A percentile compares a stretch with the other conserved stretches of the same genome.
These are phyloP conservation scores for Nephelium lappaceum DNA, from an alignment of 345 rosid species.

Conservation along the genomic window DNA sequence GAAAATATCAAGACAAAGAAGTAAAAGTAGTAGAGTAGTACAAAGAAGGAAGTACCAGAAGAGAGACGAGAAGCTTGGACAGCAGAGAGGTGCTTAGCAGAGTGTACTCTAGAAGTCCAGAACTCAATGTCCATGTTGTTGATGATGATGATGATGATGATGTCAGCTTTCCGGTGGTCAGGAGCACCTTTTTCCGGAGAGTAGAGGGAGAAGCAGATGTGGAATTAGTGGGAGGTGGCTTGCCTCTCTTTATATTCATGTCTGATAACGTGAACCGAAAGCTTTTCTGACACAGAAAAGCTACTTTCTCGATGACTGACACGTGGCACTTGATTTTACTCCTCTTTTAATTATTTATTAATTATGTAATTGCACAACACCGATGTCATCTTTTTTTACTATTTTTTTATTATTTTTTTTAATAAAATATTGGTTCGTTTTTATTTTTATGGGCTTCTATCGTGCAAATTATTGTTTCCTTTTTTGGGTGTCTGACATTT, in stretches of 20 bases:
- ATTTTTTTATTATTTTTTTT: neutral
- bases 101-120: constrained; percentile 43
- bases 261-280: constrained; percentile 9
- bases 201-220: neutral
- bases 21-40: neutral
- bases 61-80: constrained; percentile 33
- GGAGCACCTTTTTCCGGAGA: constrained; percentile 1
- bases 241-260: neutral
- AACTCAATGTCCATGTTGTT: constrained; percentile 49
- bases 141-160: neutral
- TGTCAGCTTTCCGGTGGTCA: neutral
- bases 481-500: no score
- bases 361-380: neutral
- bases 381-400: neutral
- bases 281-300: constrained; percentile 23
- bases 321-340: constrained; percentile 24
- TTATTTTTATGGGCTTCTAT: no score
- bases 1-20: neutral
- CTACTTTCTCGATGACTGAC: constrained; percentile 24
- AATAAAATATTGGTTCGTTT: neutral
- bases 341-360: neutral
- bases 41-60: constrained; percentile 30
- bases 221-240: neutral
- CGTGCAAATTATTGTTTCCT: no score
- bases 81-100: constrained; percentile 42